Evolutionary conservation across 805 yeast species (phyloP), one percentile per base, ranked within the genome.

Genomic region (Grigorovia humatica): DNA sequence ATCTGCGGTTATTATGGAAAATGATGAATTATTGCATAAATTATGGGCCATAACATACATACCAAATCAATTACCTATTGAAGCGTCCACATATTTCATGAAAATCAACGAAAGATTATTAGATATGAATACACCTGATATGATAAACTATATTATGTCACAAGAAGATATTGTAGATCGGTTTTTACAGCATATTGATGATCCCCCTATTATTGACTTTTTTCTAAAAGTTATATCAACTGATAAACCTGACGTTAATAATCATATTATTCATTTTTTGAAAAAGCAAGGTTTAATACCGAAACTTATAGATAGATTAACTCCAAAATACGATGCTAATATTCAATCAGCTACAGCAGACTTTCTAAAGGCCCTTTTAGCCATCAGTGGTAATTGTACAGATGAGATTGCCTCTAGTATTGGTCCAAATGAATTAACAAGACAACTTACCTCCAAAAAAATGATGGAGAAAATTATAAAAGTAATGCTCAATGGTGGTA

Each of bases 271-370:
- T 51, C 88, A 85, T 40, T 74, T 81, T 15, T 74, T 93, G 54
- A 82, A 85, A 55, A 77, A 76, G 46, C 96, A 91, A 64, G 68
- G 76, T 32, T 72, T 93, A 54, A 82, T 93, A 38, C 82, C 89
- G 8, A 79, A 82, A 55, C 73, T 93, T 56, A 73, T 93, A 40
- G 77, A 81, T 15, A 82, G 81, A 55, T 72, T 93, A 57, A 82
- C 80, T 30, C 89, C 95, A 0, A 76, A 77, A 8, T 73, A 78
- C 43, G 73, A 83, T 9, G 78, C 90, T 11, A 78, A 86, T 45
- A 82, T 81, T 47, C 98, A 93, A 66, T 82, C 93, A 17, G 95
- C 98, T 0, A 95, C 96, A 0, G 95, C 96, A 20, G 99, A 93
- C 64, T 93, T 93, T 63, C 72, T 93, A 50, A 93, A 93, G 65